Conservation (phyloP, 2,329 filamentous ascomycete genomes). For the Neurospora crassa region DNA sequence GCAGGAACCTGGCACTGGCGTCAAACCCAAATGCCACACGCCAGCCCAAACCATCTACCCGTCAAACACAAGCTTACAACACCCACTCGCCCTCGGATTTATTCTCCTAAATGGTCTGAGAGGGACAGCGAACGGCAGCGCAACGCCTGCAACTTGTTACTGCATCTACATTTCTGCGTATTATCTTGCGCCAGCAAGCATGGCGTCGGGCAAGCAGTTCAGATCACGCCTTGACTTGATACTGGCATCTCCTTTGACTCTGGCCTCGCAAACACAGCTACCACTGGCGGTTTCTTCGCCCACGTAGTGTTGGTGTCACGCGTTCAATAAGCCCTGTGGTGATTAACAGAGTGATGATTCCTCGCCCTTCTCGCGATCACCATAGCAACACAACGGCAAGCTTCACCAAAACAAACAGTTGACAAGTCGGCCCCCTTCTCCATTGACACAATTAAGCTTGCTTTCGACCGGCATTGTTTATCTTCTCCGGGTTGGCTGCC, state of each 20-base stretch:
- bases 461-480: neutral
- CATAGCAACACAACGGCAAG: neutral
- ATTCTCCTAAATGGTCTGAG: neutral
- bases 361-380: neutral
- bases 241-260: neutral
- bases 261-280: neutral
- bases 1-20: neutral
- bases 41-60: neutral
- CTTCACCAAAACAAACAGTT: neutral
- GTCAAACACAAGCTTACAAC: neutral
- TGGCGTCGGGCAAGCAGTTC: neutral
- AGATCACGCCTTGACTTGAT: neutral
- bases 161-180: neutral
- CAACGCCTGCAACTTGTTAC: neutral
- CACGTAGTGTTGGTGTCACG: neutral
- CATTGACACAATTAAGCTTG: neutral
- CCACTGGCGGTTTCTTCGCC: neutral
- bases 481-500: neutral
- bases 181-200: neutral
- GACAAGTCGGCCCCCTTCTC: neutral
- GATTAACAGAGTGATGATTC: neutral
- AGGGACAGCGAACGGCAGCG: neutral
- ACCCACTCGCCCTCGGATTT: neutral
- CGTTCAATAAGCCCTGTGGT: neutral
- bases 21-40: neutral